phyloP scores from a whole-genome alignment of 164 flowering plant species.

The Chimonanthus praecox region DNA sequence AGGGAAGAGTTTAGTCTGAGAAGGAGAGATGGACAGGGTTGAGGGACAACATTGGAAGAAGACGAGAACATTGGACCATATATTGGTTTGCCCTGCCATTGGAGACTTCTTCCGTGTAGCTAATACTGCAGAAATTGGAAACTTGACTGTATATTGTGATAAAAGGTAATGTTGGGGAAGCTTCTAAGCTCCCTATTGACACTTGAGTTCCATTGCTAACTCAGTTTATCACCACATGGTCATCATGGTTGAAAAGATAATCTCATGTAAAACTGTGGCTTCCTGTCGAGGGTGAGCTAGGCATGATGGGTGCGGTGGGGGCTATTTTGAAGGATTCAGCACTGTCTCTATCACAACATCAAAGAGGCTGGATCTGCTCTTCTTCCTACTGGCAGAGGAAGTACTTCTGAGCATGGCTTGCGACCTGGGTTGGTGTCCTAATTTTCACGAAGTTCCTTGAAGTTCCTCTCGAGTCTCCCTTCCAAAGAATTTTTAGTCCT shows the following conservation, averaged over 20 bases:
- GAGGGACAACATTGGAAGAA: slow-evolving; percentile 4
- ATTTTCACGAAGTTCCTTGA: slow-evolving; percentile 33
- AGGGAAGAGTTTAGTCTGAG: neutral
- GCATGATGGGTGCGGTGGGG: neutral
- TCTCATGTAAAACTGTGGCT: neutral
- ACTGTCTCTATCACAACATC: slow-evolving; percentile 17
- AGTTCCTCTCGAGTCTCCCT: slow-evolving; percentile 45
- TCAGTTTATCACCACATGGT: neutral
- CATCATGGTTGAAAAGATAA: neutral
- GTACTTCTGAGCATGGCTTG: slow-evolving; percentile 48
- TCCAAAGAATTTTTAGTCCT: slow-evolving; percentile 35
- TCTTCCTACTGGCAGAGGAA: slow-evolving; percentile 27
- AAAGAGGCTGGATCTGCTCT: slow-evolving; percentile 32
- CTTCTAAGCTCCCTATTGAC: neutral
- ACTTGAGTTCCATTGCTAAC: neutral
- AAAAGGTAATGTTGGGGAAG: slow-evolving; percentile 1
- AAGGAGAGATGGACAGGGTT: slow-evolving; percentile 2
- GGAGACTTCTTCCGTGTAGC: slow-evolving; percentile 1
- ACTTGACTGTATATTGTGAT: neutral
- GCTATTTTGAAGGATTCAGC: neutral
- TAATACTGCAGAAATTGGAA: neutral
- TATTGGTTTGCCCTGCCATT: neutral
- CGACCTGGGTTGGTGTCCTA: slow-evolving; percentile 39
- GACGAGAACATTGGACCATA: neutral
- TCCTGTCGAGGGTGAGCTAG: neutral